Percentiles rank a stretch among this genome's conserved stretches.
Conservation (phyloP, 169 alveolate genomes). For the Miamiensis avidus region DNA sequence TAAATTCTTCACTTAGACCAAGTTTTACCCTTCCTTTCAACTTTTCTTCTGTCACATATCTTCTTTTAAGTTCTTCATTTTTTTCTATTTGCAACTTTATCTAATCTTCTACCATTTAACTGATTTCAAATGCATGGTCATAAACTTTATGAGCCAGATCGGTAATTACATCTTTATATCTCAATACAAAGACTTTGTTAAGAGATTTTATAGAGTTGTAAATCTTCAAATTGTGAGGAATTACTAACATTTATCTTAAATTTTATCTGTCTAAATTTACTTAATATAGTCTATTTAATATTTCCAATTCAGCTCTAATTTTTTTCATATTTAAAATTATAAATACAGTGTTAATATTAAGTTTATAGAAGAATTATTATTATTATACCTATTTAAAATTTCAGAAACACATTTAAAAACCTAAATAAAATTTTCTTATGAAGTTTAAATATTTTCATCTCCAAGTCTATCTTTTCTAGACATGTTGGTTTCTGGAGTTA, state of each 20-base stretch:
- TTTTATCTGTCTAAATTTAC: constrained; percentile 29
- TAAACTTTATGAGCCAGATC: constrained; percentile 55
- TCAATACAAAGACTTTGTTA: constrained; percentile 20
- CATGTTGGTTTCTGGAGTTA: neutral
- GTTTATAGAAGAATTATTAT: too few species aligned
- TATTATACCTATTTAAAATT: too few species aligned
- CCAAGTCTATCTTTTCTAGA: neutral
- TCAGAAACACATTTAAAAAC: too few species aligned
- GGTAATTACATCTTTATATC: constrained; percentile 45
- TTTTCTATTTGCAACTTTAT: constrained; percentile 34
- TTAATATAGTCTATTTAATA: constrained; percentile 27
- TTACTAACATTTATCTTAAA: constrained; percentile 34
- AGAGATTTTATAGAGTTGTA: constrained; percentile 26
- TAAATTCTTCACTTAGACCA: constrained; percentile 27
- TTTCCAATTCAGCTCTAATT: constrained; percentile 43
- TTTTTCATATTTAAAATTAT: too few species aligned
- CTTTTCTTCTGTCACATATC: constrained; percentile 43
- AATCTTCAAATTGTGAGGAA: constrained; percentile 14
- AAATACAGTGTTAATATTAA: too few species aligned
- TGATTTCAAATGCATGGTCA: constrained; percentile 51
- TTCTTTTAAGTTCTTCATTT: constrained; percentile 37
- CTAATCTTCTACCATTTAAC: constrained; percentile 47
- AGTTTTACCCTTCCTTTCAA: constrained; percentile 36
- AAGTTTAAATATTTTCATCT: neutral
- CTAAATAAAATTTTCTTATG: constrained; percentile 21